Evolutionary conservation across 768 basidiomycete genomes (phyloP).

Genomic region (Fistulinella prunicolor): DNA sequence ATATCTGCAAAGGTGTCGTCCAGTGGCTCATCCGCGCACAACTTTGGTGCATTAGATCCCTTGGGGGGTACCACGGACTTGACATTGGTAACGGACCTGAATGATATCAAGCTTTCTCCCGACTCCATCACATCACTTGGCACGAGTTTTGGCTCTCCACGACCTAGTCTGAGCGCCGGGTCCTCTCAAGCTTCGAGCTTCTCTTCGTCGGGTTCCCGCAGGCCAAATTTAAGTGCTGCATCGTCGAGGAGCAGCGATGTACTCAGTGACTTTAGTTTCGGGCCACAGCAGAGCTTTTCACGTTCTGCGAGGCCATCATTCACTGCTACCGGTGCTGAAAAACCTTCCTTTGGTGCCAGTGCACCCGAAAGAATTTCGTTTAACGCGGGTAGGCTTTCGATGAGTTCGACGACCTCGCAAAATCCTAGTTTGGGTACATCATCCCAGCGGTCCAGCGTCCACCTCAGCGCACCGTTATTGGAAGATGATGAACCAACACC

Average conservation of each 20-base stretch:
- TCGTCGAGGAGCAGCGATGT: conserved; percentile 20
- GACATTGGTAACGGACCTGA: conserved; percentile 25
- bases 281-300: conserved; percentile 24
- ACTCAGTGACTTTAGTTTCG: conserved; percentile 18
- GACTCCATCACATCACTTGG: conserved; percentile 27
- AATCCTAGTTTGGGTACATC: conserved; percentile 6
- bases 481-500: conserved; percentile 18
- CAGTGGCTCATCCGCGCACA: conserved; percentile 19
- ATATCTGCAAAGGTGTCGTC: conserved; percentile 24
- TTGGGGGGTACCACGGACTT: conserved; percentile 17
- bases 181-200: conserved; percentile 31
- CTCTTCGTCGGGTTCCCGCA: conserved; percentile 23
- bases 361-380: conserved; percentile 21
- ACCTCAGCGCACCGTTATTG: conserved; percentile 5
- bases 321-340: conserved; percentile 16
- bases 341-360: conserved; percentile 9
- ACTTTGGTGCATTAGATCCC: conserved; percentile 11
- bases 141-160: conserved; percentile 25
- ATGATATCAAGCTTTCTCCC: conserved; percentile 22
- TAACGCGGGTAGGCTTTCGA: conserved; percentile 3
- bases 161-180: conserved; percentile 24
- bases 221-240: conserved; percentile 17
- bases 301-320: conserved; percentile 18
- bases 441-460: conserved; percentile 10
- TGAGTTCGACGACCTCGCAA: conserved; percentile 3